Base-by-base conservation (phyloP, 129 eudicot genomes). In the Chrysanthemum makinoi region DNA sequence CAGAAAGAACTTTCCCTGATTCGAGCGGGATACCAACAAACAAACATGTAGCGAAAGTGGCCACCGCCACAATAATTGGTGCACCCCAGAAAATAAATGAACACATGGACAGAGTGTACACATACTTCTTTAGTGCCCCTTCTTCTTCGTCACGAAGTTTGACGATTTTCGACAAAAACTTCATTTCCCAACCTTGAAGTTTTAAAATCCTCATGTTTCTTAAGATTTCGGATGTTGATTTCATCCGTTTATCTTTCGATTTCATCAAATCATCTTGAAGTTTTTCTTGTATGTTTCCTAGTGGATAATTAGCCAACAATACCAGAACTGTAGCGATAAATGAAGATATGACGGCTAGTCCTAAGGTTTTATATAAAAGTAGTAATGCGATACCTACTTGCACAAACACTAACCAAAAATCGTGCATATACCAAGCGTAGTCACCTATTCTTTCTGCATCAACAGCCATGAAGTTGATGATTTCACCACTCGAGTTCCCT, bases 141-240 rank as follows among this genome's bases (percentile, higher is more conserved):
- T 71, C 70, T 69, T 94, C 98, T 13, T 33, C 72, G 3, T 81
- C 77, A 12, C 98, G 70, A 16, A 87, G 79, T 22, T 86, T 87
- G 8, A 46, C 26, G 35, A 89, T 85, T 79, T 79, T 94, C 0
- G 93, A 87, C 76, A 94, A 74, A 65, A 94, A 89, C 79, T 89
- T 94, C 97, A 89, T 74, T 75, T 94, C 97, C 98, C 97, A 87
- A 12, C 96, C 95, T 58, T 94, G 96, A 58, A 94, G 96, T 70
- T 94, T 94, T n/a, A 94, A 86, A 75, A 94, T 94, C 75, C 98
- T 84, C 97, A 89, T 94, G 74, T 89, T 94, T 75, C 85, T 87
- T 82, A 89, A 84, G 55, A 89, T 83, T 73, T 94, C 98, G 10
- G 97, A 89, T 2, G 93, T 94, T 9, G 93, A 82, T 22, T 22